These are phyloP conservation scores for Lipomyces yamanashiensis DNA, from an alignment of 805 yeast species.

Conservation along the genomic window DNA sequence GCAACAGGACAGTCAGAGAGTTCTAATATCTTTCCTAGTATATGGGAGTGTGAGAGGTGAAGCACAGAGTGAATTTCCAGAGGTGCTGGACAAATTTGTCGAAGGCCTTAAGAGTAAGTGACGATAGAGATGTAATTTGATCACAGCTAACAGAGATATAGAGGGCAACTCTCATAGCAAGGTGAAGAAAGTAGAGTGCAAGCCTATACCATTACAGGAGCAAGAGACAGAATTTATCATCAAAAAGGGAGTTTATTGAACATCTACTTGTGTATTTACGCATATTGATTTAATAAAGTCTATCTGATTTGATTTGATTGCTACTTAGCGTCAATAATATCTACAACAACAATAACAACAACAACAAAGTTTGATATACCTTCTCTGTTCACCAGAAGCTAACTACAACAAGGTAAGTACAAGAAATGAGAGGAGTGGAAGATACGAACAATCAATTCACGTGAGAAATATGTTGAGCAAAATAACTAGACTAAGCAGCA, in stretches of 20 bases:
- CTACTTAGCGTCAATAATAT: too few species aligned
- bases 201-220: background rate
- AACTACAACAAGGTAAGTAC: background rate
- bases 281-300: too few species aligned
- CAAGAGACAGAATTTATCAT: constrained; percentile 15
- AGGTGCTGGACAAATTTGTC: constrained; percentile 5
- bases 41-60: constrained; percentile 29
- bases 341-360: background rate
- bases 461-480: background rate
- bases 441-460: background rate
- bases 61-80: constrained; percentile 16
- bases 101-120: constrained; percentile 14
- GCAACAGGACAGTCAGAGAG: background rate
- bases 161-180: constrained; percentile 16
- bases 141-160: background rate
- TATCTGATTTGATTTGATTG: too few species aligned
- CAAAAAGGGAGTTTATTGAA: constrained; percentile 2
- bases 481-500: constrained; percentile 33
- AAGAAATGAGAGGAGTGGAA: background rate
- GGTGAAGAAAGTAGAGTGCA: constrained; percentile 19
- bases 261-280: too few species aligned
- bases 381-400: too few species aligned
- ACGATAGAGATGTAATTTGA: background rate
- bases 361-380: too few species aligned
- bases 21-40: constrained; percentile 1